Percentiles rank a stretch among this genome's conserved stretches.
Evolutionary conservation across 345 rosid species (phyloP).

Genomic region (Brassica nigra): DNA sequence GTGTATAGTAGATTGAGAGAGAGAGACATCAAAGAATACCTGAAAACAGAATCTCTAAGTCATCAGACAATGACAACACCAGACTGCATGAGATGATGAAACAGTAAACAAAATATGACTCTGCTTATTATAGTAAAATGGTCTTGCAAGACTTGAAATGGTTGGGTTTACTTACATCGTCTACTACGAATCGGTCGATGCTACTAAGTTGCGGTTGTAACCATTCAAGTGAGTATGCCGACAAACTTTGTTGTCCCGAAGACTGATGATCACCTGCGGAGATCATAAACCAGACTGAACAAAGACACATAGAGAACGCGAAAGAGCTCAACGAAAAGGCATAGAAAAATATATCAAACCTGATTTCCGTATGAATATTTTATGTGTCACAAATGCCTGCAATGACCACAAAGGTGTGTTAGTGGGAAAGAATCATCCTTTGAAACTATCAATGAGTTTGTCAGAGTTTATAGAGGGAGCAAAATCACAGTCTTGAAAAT

Average conservation of each 20-base stretch:
- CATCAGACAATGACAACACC: slow-evolving; percentile 36
- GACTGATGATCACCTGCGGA: slow-evolving; percentile 48
- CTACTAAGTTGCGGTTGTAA: slow-evolving; percentile 53
- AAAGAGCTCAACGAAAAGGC: not conserved
- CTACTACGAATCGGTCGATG: slow-evolving; percentile 55
- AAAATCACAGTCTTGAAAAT: not conserved
- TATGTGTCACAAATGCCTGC: slow-evolving; percentile 80
- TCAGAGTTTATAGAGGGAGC: no score
- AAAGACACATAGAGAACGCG: not conserved
- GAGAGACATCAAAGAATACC: slow-evolving; percentile 16
- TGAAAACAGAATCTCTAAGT: slow-evolving; percentile 13
- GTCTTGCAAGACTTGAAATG: slow-evolving; percentile 10
- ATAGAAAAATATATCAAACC: slow-evolving; percentile 40
- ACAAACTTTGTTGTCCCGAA: not conserved
- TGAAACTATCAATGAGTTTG: no score
- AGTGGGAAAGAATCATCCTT: slow-evolving; percentile 19
- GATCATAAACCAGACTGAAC: not conserved
- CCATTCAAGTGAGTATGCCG: slow-evolving; percentile 57
- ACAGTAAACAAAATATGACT: not conserved
- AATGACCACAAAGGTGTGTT: slow-evolving; percentile 5
- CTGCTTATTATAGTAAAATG: not conserved
- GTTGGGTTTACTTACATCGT: slow-evolving; percentile 47
- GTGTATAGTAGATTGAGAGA: not conserved
- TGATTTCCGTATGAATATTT: slow-evolving; percentile 50
- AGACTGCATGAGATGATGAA: slow-evolving; percentile 28